phyloP scores from a whole-genome alignment of 2,329 filamentous ascomycete genomes.

The Phoma sp. region DNA sequence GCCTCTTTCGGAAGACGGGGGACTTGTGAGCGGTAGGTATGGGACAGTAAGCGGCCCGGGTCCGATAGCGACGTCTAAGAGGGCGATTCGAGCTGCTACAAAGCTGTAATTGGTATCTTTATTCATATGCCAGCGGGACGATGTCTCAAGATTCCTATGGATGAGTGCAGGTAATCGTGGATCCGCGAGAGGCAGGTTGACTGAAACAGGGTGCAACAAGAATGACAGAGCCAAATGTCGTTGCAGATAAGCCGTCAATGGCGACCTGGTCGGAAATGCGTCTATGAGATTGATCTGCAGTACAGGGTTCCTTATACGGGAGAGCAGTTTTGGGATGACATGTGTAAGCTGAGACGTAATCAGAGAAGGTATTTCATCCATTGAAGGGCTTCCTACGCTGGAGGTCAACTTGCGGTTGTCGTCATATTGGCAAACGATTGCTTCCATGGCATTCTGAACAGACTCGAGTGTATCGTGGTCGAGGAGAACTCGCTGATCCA shows the following conservation, averaged over 20 bases:
- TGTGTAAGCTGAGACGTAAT: conserved; percentile 34
- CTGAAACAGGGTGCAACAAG: conserved; percentile 55
- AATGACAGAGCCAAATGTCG: conserved; percentile 70
- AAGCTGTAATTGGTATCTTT: conserved; percentile 70
- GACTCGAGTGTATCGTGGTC: conserved; percentile 22
- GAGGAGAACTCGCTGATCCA: conserved; percentile 40
- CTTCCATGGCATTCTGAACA: conserved; percentile 43
- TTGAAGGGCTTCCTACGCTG: conserved; percentile 27
- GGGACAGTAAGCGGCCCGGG: conserved; percentile 57
- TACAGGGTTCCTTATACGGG: conserved; percentile 53
- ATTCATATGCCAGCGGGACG: conserved; percentile 59
- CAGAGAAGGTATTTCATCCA: conserved; percentile 27
- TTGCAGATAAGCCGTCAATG: conserved; percentile 64
- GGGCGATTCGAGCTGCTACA: conserved; percentile 67
- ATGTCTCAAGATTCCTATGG: conserved; percentile 36
- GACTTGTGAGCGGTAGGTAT: conserved; percentile 38
- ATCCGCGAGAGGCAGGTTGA: conserved; percentile 35
- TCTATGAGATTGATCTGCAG: conserved; percentile 65
- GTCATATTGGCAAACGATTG: conserved; percentile 37
- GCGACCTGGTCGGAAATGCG: conserved; percentile 62
- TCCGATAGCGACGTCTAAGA: conserved; percentile 79
- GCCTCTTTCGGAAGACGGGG: conserved; percentile 28
- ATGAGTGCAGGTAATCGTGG: conserved; percentile 28
- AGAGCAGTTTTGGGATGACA: conserved; percentile 32
- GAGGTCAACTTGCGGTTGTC: conserved; percentile 28